Conservation (phyloP, 1,284 basidiomycete genomes). For the Moesziomyces globuligerus region DNA sequence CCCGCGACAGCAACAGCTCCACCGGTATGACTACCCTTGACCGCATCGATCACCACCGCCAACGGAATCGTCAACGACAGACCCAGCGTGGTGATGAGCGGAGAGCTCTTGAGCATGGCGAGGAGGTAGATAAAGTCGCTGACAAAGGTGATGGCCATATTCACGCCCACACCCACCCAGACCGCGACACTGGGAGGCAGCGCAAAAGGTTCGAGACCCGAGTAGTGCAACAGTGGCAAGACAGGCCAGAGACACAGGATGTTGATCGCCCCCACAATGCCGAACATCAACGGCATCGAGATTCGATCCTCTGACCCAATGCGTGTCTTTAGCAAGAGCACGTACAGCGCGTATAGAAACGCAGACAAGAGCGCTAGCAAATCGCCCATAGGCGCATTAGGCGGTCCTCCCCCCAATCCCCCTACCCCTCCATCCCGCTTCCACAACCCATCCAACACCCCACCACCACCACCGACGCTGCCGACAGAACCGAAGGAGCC, state of each 20-base stretch:
- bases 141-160: conserved; percentile 75
- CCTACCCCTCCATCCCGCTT: too few species aligned
- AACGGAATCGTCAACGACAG: conserved; percentile 93
- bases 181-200: conserved; percentile 75
- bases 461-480: neutral
- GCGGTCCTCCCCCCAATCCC: conserved; percentile 19
- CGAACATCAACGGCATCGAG: conserved; percentile 70
- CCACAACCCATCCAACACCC: conserved; percentile 16
- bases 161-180: conserved; percentile 77
- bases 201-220: conserved; percentile 80
- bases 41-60: conserved; percentile 81
- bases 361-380: conserved; percentile 62
- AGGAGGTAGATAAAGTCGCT: conserved; percentile 58
- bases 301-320: conserved; percentile 70
- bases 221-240: conserved; percentile 80
- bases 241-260: conserved; percentile 83
- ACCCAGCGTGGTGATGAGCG: conserved; percentile 84
- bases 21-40: conserved; percentile 70
- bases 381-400: conserved; percentile 59
- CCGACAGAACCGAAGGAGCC: too few species aligned
- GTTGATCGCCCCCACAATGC: conserved; percentile 84
- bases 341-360: conserved; percentile 84
- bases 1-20: conserved; percentile 50
- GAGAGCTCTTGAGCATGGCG: conserved; percentile 97
- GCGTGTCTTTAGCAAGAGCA: conserved; percentile 81